Base-by-base conservation (phyloP, 2,329 filamentous ascomycete genomes). In the Ophiocordyceps sinensis region DNA sequence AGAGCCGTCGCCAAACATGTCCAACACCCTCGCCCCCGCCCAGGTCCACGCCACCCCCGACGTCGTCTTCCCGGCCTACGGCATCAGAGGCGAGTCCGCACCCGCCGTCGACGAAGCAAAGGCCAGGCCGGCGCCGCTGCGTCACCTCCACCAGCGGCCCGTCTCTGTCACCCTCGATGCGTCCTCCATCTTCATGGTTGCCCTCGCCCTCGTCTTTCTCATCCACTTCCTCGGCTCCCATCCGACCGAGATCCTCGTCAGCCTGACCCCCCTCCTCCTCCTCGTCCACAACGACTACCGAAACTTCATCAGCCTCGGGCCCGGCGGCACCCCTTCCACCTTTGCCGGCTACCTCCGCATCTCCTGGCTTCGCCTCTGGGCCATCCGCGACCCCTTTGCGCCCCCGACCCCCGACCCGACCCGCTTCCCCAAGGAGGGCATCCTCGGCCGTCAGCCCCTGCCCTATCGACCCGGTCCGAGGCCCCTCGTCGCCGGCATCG, bases 301-400 rank as follows among this genome's bases (percentile, higher is more conserved):
- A 41, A 81, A 79, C 56, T 91, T 86, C 61, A 65, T 89, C 47
- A 73, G 73, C 32, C 75, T 93, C 17, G 85, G 85, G 0, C 85
- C 84, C 0, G 85, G 85, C 21, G 85, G 85, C 44, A 89, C 83
- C 0, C 84, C 85, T 0, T 71, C 79, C 3, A 91, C 82, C 1
- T 73, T 83, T 35, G 47, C 61, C 5, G 85, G 85, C 47, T 93
- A 89, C 58, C 61, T 85, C 23, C 73, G 75, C 42, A 78, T 91
- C 58, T 81, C 79, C 46, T 75, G 77, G 59, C 73, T 89, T 38
- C 76, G 80, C 11, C 62, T 88, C 37, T 79, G 86, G 65, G 73
- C 75, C 30, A 68, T 91, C 5, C 72, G 76, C 6, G 71, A 89
- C 52, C 81, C 82, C n/a, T 77, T 83, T 51, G 62, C 57, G 19